Evolutionary conservation across 805 yeast genomes (phyloP).

Genomic region (Yarrowia sp.): DNA sequence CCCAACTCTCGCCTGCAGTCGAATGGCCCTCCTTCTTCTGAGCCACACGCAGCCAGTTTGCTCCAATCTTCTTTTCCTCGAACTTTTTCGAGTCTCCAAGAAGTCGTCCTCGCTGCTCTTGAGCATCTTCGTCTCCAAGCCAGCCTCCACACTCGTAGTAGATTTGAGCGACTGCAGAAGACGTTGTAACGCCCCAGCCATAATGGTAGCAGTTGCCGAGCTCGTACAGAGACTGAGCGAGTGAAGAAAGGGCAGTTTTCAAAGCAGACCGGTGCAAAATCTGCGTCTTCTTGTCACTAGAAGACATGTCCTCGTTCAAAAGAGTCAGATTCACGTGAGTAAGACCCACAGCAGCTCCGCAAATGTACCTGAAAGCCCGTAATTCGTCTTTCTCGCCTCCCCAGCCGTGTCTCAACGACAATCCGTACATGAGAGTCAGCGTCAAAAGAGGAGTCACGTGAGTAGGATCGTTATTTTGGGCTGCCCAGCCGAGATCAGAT

Average conservation of each 20-base stretch:
- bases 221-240: slow-evolving; percentile 8
- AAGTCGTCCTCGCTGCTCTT: slow-evolving; percentile 19
- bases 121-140: slow-evolving; percentile 22
- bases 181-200: slow-evolving; percentile 7
- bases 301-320: background rate
- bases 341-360: background rate
- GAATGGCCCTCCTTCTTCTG: slow-evolving; percentile 12
- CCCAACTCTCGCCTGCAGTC: slow-evolving; percentile 22
- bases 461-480: background rate
- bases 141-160: slow-evolving; percentile 17
- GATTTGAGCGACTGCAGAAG: background rate
- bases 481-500: background rate
- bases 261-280: background rate
- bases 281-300: background rate
- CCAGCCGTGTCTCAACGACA: slow-evolving; percentile 19
- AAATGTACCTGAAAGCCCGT: background rate
- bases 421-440: slow-evolving; percentile 3
- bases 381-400: slow-evolving; percentile 3
- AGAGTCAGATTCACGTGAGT: background rate
- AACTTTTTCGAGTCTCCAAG: slow-evolving; percentile 7
- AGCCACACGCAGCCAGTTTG: slow-evolving; percentile 17
- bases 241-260: background rate
- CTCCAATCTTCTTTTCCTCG: slow-evolving; percentile 2
- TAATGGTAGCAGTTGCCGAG: slow-evolving; percentile 13
- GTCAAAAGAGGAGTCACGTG: background rate